Base-by-base conservation (phyloP, 495 filamentous ascomycete genomes). In the Penicillium cinerascens region DNA sequence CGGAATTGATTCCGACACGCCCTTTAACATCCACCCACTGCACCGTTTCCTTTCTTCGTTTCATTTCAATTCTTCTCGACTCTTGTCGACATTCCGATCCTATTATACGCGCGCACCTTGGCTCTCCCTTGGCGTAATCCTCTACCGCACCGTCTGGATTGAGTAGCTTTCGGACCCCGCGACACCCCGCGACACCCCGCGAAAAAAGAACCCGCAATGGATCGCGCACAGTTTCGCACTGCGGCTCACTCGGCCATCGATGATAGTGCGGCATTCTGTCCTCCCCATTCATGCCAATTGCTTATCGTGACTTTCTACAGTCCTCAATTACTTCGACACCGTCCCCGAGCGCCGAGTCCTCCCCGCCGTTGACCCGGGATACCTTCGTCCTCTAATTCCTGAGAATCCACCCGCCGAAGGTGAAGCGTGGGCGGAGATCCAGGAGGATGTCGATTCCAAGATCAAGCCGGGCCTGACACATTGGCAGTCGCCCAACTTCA, bases 401-500 rank as follows among this genome's bases (percentile, higher is more conserved):
- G 64, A 72, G n/a, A 70, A 74, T 35, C 83, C 90, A 0, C 93
- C 93, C 6, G 60, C 81, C 20, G 76, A 88, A 18, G 84, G 86
- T 35, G 91, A 97, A 68, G 52, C 75, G 59, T 97, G 91, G 91
- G 65, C 71, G 37, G 74, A 81, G 43, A 97, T 97, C 60, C 89
- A 95, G 60, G 72, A 79, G 23, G 92, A 97, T 68, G 84, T 97
- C 42, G 88, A 92, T 59, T 66, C 80, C 13, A 90, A 93, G 61
- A 96, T 97, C 67, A 84, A 96, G 67, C 93, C 93, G 0, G 93
- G 93, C 3, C 72, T 98, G 47, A 98, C 93, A 0, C 93, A 97
- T 71, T 98, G 93, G 88, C 89, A 96, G 68, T 88, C 85, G 3
- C 93, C 93, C 2, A 92, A 93, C 66, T 98, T 96, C 79, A 88